Percentiles rank a stretch among this genome's conserved stretches.
These are phyloP conservation scores for Staphylotrichum longicolle DNA, from an alignment of 495 filamentous ascomycete genomes.

Conservation along the genomic window DNA sequence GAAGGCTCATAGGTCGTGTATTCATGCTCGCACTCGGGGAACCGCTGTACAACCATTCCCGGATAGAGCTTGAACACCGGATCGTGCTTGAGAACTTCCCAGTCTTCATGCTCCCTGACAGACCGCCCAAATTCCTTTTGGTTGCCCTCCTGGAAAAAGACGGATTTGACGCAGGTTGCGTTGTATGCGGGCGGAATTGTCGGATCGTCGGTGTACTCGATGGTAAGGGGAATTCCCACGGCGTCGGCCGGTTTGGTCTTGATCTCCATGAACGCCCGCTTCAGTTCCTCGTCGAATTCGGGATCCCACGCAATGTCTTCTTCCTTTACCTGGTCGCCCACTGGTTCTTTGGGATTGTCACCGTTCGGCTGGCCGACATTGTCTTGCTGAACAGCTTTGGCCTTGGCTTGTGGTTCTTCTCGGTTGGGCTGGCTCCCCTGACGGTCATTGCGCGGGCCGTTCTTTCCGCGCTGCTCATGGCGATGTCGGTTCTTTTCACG, in stretches of 20 bases:
- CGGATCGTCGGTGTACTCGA: conserved; percentile 41
- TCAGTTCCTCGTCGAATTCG: conserved; percentile 42
- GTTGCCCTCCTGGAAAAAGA: conserved; percentile 48
- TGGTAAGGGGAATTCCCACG: conserved; percentile 43
- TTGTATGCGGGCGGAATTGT: conserved; percentile 48
- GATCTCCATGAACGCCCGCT: conserved; percentile 39
- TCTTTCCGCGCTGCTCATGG: conserved; percentile 16
- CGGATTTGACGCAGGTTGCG: conserved; percentile 45
- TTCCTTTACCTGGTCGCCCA: conserved; percentile 16
- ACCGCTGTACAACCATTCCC: conserved; percentile 32
- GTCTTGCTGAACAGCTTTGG: not conserved
- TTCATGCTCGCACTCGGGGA: conserved; percentile 24
- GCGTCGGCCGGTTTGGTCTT: conserved; percentile 42
- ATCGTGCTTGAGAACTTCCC: conserved; percentile 46
- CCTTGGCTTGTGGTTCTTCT: conserved; percentile 4
- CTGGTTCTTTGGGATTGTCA: conserved; percentile 6
- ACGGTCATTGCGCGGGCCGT: conserved; percentile 12
- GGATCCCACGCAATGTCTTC: conserved; percentile 33
- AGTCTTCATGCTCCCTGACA: conserved; percentile 43
- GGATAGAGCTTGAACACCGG: conserved; percentile 43
- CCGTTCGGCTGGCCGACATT: not conserved
- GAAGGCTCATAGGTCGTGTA: conserved; percentile 27
- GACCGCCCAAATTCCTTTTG: conserved; percentile 42
- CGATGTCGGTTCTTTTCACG: conserved; percentile 11
- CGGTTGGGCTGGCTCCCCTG: conserved; percentile 10